Base-by-base conservation (phyloP, 2,329 filamentous ascomycete species). In the Seiridium unicorne region DNA sequence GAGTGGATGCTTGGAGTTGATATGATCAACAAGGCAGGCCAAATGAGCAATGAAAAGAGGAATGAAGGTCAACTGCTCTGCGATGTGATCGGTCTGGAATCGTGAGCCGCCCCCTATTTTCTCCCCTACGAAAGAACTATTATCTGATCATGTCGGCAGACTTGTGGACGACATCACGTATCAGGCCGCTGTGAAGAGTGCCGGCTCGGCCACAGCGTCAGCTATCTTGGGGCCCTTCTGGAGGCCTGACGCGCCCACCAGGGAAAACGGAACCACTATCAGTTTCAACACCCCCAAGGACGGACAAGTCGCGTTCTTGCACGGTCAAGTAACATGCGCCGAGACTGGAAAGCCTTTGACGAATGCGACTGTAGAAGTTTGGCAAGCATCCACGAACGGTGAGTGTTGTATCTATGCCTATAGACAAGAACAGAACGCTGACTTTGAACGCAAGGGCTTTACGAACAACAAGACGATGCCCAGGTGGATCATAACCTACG, bases 141-240 rank as follows among this genome's bases (percentile, higher is more conserved):
- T 38, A 18, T 38, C 32, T 48, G 31, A 44, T 2, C 38, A 31
- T 26, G 49, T 7, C 6, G 36, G 4, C 18, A 69, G 68, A 1
- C 76, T 84, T 5, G 84, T 89, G 57, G 86, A 89, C 66, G 84
- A 88, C 66, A 88, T 89, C 66, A 88, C 86, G 34, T 84, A 83
- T 74, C 84, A 83, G 49, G 82, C 81, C 6, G 76, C 79, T 36
- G 74, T 77, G 62, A 59, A 59, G 40, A 55, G 60, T 44, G 59
- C 51, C 58, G 74, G 74, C 47, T 78, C 82, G 44, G 77, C 83
- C 46, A 88, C 86, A 4, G 79, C 40, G 6, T 47, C 55, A 26
- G 55, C 55, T 42, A 57, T 57, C 40, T 34, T 57, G 40, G 88
- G 88, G 1, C 88, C 88, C 2, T 90, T 91, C 74, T 90, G 85